A percentile compares a stretch with the other conserved stretches of the same genome.
phyloP scores from a whole-genome alignment of 2,329 filamentous ascomycete species.

The Pseudogymnoascus sp. region DNA sequence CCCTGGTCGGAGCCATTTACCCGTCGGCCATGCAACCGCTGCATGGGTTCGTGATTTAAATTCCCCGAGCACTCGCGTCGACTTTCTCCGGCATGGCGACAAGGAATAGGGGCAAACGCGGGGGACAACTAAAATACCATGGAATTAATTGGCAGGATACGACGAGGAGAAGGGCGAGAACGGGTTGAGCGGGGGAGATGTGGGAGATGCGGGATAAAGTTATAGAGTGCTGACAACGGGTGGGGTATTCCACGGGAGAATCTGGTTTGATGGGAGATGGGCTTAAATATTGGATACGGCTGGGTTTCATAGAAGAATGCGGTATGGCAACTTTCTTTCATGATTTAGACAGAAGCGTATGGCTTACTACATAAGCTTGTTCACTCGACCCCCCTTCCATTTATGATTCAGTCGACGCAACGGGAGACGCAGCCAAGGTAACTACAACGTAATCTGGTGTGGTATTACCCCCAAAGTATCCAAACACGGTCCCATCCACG shows the following conservation, averaged over 20 bases:
- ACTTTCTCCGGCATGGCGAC: background rate
- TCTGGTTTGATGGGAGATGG: background rate
- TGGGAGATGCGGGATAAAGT: background rate
- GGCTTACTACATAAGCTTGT: background rate
- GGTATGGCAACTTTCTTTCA: background rate
- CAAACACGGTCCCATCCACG: conserved; percentile 2
- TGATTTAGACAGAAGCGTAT: background rate
- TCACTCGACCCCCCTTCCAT: background rate
- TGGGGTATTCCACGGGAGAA: background rate
- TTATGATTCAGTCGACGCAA: background rate
- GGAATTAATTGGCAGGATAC: background rate
- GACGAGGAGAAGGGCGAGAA: background rate
- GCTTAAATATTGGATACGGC: background rate
- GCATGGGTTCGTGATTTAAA: background rate
- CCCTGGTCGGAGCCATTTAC: background rate
- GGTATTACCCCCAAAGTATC: background rate
- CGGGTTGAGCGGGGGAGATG: background rate
- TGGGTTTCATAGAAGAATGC: background rate
- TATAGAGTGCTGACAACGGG: conserved; percentile 1
- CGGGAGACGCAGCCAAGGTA: background rate
- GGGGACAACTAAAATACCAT: background rate
- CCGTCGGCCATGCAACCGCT: background rate
- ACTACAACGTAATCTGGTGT: background rate
- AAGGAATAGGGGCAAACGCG: background rate
- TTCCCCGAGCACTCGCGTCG: background rate